Conservation (phyloP, 768 basidiomycete genomes). For the Pleurotus tuoliensis region DNA sequence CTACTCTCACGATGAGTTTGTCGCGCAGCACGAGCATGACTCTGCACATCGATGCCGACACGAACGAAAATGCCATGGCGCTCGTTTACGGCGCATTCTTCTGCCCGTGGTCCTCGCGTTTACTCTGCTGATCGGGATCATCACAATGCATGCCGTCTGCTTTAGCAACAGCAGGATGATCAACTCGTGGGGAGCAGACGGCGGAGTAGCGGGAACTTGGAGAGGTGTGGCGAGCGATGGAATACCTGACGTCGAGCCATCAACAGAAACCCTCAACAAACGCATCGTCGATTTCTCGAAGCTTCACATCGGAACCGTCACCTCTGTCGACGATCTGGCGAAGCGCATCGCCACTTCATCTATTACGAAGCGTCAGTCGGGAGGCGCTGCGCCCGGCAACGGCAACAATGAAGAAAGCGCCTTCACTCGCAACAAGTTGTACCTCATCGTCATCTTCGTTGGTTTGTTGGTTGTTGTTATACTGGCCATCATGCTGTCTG, state of each 20-base stretch:
- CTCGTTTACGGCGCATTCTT: neutral
- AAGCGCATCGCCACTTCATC: neutral
- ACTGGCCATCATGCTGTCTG: constrained; percentile 53
- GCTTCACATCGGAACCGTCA: neutral
- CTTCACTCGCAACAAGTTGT: constrained; percentile 22
- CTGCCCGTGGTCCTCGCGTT: neutral
- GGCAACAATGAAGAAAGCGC: neutral
- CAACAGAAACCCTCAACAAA: neutral
- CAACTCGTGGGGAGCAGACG: neutral
- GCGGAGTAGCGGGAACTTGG: neutral
- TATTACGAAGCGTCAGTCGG: neutral
- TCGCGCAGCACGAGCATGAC: neutral
- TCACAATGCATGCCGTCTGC: neutral
- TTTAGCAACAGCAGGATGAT: neutral
- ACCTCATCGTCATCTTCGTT: constrained; percentile 63
- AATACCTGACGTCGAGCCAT: neutral
- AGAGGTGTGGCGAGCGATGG: neutral
- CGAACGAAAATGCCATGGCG: neutral
- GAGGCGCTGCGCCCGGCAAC: neutral
- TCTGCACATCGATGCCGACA: neutral
- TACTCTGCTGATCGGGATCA: neutral
- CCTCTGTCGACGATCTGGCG: neutral
- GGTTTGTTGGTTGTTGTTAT: constrained; percentile 54
- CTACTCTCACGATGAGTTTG: neutral
- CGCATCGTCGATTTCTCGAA: neutral